Evolutionary conservation across 345 rosid species (phyloP).

Genomic region (Gossypium rotundifolium): DNA sequence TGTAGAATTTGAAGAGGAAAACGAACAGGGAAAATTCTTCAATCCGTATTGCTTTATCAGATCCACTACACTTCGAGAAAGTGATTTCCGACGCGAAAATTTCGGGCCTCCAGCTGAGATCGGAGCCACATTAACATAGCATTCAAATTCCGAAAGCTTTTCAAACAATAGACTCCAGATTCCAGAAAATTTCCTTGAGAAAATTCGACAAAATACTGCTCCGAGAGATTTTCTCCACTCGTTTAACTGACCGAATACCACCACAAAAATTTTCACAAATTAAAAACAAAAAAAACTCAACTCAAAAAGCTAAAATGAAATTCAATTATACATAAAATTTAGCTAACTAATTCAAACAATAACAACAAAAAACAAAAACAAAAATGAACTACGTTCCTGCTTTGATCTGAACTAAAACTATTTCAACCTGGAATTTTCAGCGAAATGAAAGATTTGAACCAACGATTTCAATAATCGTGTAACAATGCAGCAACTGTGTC

Average conservation of each 20-base stretch:
- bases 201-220: not conserved
- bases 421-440: constrained; percentile 9
- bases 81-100: not conserved
- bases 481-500: constrained; percentile 23
- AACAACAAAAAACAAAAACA: not conserved
- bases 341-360: constrained; percentile 13
- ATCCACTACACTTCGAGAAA: constrained; percentile 28
- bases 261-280: not conserved
- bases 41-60: constrained; percentile 19
- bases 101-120: constrained; percentile 26
- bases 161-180: too few relatives aligned
- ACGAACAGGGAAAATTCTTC: constrained; percentile 6
- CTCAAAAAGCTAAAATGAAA: not conserved
- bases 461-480: not conserved
- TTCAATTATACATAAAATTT: constrained; percentile 21
- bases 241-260: not conserved
- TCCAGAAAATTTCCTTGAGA: not conserved
- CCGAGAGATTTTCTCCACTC: not conserved
- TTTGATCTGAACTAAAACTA: constrained; percentile 26
- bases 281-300: not conserved
- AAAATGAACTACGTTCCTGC: constrained; percentile 20
- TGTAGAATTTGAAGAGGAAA: not conserved
- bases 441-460: constrained; percentile 8
- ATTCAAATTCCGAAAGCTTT: too few relatives aligned
- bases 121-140: constrained; percentile 22